Conservation (phyloP, 1,284 basidiomycete species). For the Marasmius sp. region DNA sequence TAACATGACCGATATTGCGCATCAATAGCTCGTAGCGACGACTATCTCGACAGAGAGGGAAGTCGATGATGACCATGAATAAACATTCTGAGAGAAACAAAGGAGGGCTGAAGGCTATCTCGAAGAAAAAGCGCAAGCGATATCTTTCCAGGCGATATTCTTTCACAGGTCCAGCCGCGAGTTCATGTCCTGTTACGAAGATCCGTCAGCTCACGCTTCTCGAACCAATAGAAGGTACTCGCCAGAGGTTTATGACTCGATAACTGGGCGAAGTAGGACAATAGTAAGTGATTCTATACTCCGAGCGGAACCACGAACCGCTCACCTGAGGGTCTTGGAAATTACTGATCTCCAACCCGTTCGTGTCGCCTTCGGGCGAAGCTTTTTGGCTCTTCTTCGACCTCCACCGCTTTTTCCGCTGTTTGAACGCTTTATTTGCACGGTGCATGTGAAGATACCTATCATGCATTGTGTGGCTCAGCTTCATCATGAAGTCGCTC, state of each 20-base stretch:
- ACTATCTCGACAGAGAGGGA: too few species aligned
- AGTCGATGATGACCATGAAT: too few species aligned
- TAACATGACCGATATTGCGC: too few species aligned
- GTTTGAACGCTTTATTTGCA: slow-evolving; percentile 9
- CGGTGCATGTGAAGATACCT: slow-evolving; percentile 6
- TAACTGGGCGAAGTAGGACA: neutral
- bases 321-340: slow-evolving; percentile 17
- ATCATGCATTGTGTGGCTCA: slow-evolving; percentile 11
- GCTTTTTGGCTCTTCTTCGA: neutral
- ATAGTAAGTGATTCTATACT: neutral
- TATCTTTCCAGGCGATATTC: neutral
- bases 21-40: too few species aligned
- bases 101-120: too few species aligned
- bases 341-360: slow-evolving; percentile 13
- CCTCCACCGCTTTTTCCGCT: neutral
- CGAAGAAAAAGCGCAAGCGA: too few species aligned
- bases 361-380: slow-evolving; percentile 3
- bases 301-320: neutral
- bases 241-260: slow-evolving; percentile 10
- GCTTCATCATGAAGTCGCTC: slow-evolving; percentile 20
- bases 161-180: neutral
- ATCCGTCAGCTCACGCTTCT: too few species aligned
- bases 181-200: too few species aligned
- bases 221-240: neutral
- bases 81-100: too few species aligned